Conservation (phyloP, 768 basidiomycete genomes). For the Pleurotus djamor region DNA sequence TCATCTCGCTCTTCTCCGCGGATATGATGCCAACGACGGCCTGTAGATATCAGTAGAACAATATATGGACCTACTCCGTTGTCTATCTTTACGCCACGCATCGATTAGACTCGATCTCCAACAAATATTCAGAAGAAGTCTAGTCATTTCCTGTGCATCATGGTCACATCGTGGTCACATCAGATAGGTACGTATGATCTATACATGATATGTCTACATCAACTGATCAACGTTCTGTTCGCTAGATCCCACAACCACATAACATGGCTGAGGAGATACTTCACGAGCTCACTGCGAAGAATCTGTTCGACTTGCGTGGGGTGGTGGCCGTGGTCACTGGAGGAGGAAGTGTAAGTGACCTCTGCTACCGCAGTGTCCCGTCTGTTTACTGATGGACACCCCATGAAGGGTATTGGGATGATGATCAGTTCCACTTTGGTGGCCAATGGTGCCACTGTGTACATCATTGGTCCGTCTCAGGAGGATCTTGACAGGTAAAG, state of each 20-base stretch:
- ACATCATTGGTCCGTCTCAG: conserved; percentile 42
- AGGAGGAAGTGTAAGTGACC: conserved; percentile 34
- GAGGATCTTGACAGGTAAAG: conserved; percentile 36
- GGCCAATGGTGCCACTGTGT: conserved; percentile 47
- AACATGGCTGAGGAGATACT: conserved; percentile 24
- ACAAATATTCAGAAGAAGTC: too few species aligned
- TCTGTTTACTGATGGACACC: background rate
- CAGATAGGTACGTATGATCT: background rate
- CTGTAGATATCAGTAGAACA: too few species aligned
- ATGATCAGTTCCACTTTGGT: conserved; percentile 46
- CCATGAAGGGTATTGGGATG: conserved; percentile 39
- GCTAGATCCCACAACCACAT: background rate
- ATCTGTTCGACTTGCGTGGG: conserved; percentile 41
- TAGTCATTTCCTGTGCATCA: too few species aligned
- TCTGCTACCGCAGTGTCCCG: background rate
- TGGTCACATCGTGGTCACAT: background rate
- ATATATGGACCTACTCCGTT: too few species aligned
- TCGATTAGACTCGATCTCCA: too few species aligned
- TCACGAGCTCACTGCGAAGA: conserved; percentile 28
- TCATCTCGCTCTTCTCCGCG: background rate
- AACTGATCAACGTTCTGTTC: background rate
- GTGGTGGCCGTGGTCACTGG: conserved; percentile 46
- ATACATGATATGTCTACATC: background rate
- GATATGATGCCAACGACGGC: too few species aligned
- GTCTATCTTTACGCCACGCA: too few species aligned